These are phyloP conservation scores for Amanita inopinata DNA, from an alignment of 768 basidiomycete genomes.

Conservation along the genomic window DNA sequence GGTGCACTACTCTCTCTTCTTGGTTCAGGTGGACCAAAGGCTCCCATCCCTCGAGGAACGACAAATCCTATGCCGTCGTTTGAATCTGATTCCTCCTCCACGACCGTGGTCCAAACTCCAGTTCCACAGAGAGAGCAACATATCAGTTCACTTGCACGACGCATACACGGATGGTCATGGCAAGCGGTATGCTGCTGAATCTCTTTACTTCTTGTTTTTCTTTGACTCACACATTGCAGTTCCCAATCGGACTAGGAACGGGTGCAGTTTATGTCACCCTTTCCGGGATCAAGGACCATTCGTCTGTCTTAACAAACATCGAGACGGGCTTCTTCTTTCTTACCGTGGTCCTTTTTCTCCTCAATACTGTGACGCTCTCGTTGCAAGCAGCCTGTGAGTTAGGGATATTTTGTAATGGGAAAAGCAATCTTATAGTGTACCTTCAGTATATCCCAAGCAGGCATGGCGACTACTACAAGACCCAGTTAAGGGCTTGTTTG, in stretches of 20 bases:
- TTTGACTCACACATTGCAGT: slow-evolving; percentile 20
- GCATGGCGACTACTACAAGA: slow-evolving; percentile 32
- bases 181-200: slow-evolving; percentile 28
- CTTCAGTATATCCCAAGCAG: slow-evolving; percentile 33
- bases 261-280: slow-evolving; percentile 41
- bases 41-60: too few relatives aligned
- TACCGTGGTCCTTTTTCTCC: slow-evolving; percentile 32
- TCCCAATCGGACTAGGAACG: slow-evolving; percentile 41
- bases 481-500: slow-evolving; percentile 36
- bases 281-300: slow-evolving; percentile 27
- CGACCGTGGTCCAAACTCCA: too few relatives aligned
- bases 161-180: slow-evolving; percentile 44
- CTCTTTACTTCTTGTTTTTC: not conserved
- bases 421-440: not conserved
- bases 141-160: slow-evolving; percentile 27
- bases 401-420: not conserved
- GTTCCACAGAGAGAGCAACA: slow-evolving; percentile 7
- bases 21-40: too few relatives aligned
- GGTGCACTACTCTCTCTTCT: too few relatives aligned
- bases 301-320: slow-evolving; percentile 21
- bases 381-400: slow-evolving; percentile 32
- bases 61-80: not conserved
- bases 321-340: slow-evolving; percentile 38
- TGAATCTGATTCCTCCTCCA: not conserved
- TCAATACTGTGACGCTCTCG: slow-evolving; percentile 31